Evolutionary conservation across 129 eudicot genomes (phyloP).

Genomic region (Helichrysum umbraculigerum): DNA sequence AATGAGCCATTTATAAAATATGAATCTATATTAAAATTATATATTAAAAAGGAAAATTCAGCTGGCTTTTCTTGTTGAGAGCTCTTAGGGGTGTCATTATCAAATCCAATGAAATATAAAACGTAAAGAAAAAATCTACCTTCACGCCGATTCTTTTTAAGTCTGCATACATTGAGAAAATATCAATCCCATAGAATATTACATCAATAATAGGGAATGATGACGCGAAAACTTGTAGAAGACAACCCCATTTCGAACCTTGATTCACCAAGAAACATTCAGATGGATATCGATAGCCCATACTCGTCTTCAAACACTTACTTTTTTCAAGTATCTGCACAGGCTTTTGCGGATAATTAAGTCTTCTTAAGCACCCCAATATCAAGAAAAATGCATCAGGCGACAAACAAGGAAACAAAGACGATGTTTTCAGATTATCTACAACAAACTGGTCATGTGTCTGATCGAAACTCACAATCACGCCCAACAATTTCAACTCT

Average conservation of each 20-base stretch:
- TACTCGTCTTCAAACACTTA: conserved; percentile 1
- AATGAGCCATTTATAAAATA: too few relatives aligned
- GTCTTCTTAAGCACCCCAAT: not conserved
- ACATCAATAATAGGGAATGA: conserved; percentile 9
- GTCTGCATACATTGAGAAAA: not conserved
- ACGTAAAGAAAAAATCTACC: too few relatives aligned
- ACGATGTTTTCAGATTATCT: conserved; percentile 2
- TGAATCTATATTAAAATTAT: too few relatives aligned
- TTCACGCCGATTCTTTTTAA: not conserved
- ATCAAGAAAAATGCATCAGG: not conserved
- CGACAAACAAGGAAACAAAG: not conserved
- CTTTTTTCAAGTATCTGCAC: not conserved
- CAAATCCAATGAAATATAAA: too few relatives aligned
- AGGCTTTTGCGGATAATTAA: not conserved
- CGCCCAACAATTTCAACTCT: conserved; percentile 7
- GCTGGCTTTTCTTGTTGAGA: too few relatives aligned
- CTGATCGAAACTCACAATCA: not conserved
- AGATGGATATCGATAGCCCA: conserved; percentile 4
- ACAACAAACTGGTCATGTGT: not conserved
- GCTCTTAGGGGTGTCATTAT: too few relatives aligned
- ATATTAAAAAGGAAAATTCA: too few relatives aligned
- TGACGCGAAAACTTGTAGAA: not conserved
- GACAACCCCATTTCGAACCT: conserved; percentile 6
- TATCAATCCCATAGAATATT: not conserved
- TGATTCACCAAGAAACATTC: conserved; percentile 3